Evolutionary conservation across 345 rosid species (phyloP), one percentile per base, ranked within the genome.

Genomic region (Eucalyptus sp.): DNA sequence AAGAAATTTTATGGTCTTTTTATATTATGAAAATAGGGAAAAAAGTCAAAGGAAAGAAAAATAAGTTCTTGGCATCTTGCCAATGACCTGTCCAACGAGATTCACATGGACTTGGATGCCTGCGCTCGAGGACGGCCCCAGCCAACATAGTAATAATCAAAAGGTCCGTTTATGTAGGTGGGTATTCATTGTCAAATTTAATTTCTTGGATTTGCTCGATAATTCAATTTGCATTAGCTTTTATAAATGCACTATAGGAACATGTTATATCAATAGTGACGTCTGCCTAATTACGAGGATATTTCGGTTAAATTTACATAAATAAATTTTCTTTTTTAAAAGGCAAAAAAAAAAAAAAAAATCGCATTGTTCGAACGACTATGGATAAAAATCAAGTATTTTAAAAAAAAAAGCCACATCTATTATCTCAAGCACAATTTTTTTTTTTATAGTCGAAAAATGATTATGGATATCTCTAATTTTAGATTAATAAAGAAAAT

Each of bases 281-380:
- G 29, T 76, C 46, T 76, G 5, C 48, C 1, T 76, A 11, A 76
- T 76, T 37, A 37, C 12, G 5, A 76, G 48, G 83, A 76, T 76
- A 41, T 37, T 76, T 22, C 4, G 15, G 48, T 20, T 41, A 76
- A 22, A 76, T 76, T 76, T 12, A 76, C 3, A 37, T 76, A 71
- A 71, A 71, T 71, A 33, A 11, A 9, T 37, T 71, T 71, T 71
- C 14, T 71, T 6, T 71, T 37, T 37, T 33, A 18, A 17, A 71
- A 37, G 10, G 4, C 4, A 15, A 29, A 33, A 17, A 17, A 7
- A 64, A 31, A n/a, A 3, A 8, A 7, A 64, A 31, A n/a, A 3
- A 8, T 71, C 46, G 1, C 27, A 37, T 7, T 4, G 1, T 17
- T 18, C 12, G 5, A 64, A n/a, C 0, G 18, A 64, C 76, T n/a